Evolutionary conservation across 2,329 filamentous ascomycete genomes (phyloP), one percentile per base, ranked within the genome.

Genomic region (Sporothrix protearum): DNA sequence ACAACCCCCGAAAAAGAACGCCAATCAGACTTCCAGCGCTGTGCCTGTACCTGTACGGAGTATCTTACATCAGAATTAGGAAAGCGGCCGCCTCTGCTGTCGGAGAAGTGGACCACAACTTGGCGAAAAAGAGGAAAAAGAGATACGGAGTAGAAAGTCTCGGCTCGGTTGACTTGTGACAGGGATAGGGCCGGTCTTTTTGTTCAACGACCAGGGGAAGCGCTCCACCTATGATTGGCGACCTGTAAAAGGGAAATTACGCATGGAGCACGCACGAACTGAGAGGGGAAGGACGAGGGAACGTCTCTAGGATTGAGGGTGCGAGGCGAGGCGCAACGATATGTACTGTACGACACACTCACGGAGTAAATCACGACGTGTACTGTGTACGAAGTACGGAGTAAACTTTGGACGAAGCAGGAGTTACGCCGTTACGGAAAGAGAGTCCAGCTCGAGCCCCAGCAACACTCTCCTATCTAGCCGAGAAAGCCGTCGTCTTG

Each of bases 171-270:
- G 66, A 57, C 33, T 33, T 69, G 66, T 69, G 67, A 59, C 67
- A 69, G 25, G 67, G 67, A 36, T 51, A 25, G 64, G 45, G 64
- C 42, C 30, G 8, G 22, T 49, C 16, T 66, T 49, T n/a, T 30
- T 30, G 28, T 33, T 66, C 8, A 8, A 47, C 64, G 64, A 47
- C 33, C 49, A 45, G 49, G 51, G 42, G 14, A 49, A 25, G 2
- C 51, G 39, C 36, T 19, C 67, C 49, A 55, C 51, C 8, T 12
- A 12, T 45, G 49, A 68, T 68, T 57, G 66, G 66, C 36, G 51
- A 69, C n/a, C 36, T 69, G 67, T 69, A 51, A 57, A 68, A 57
- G 45, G 49, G 22, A 47, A 69, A 45, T 68, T 25, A 68, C n/a
- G n/a, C n/a, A n/a, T n/a, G n/a, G 64, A 53, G 28, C 64, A 45